A percentile compares a stretch with the other conserved stretches of the same genome.
Evolutionary conservation across 2,329 filamentous ascomycete genomes (phyloP).

Genomic region (Raffaelea ambrosiae): DNA sequence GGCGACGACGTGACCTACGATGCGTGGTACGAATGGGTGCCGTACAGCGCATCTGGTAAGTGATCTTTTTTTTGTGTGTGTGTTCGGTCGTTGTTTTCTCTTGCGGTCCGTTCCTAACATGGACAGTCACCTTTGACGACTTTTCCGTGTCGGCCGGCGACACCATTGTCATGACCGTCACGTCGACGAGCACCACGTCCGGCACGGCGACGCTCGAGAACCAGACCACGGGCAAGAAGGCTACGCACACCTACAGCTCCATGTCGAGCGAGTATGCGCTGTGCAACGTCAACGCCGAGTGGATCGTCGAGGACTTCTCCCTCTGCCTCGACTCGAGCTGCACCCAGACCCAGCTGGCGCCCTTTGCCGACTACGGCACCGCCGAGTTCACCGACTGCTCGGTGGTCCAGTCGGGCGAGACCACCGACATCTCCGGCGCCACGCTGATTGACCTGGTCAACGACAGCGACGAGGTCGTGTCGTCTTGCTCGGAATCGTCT

Average conservation of each 20-base stretch:
- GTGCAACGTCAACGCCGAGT: slow-evolving; percentile 20
- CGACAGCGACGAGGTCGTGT: neutral
- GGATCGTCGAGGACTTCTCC: slow-evolving; percentile 23
- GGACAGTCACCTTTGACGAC: slow-evolving; percentile 13
- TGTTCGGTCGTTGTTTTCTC: too few species aligned
- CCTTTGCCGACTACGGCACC: slow-evolving; percentile 19
- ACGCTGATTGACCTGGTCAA: slow-evolving; percentile 26
- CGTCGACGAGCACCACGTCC: slow-evolving; percentile 10
- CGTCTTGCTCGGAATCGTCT: neutral
- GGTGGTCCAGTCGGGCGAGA: slow-evolving; percentile 21
- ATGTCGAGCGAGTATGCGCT: slow-evolving; percentile 21
- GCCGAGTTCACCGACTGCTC: slow-evolving; percentile 24
- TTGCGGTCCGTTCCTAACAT: too few species aligned
- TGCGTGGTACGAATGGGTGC: slow-evolving; percentile 25
- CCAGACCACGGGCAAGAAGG: slow-evolving; percentile 33
- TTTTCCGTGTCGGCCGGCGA: slow-evolving; percentile 20
- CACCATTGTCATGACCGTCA: slow-evolving; percentile 19
- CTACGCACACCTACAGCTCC: slow-evolving; percentile 30
- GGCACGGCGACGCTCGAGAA: slow-evolving; percentile 16
- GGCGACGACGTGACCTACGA: slow-evolving; percentile 4
- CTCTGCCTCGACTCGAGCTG: slow-evolving; percentile 9
- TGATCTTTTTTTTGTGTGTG: too few species aligned
- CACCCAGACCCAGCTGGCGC: slow-evolving; percentile 10
- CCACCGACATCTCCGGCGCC: slow-evolving; percentile 25
- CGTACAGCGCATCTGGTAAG: slow-evolving; percentile 16